Evolutionary conservation across 495 filamentous ascomycete genomes (phyloP), one percentile per base, ranked within the genome.

Genomic region (Talaromyces thailandensis): DNA sequence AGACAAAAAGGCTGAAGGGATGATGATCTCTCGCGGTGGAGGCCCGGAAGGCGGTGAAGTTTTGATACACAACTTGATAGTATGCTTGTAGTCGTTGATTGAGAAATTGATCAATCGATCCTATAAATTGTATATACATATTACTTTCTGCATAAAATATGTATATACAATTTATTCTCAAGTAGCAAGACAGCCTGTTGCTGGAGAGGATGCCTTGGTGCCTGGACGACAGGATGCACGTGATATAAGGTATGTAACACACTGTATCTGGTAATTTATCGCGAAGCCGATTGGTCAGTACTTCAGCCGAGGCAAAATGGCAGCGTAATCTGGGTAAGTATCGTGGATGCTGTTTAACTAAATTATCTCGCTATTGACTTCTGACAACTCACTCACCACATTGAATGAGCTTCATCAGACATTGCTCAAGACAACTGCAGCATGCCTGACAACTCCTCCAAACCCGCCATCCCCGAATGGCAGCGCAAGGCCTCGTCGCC

Each of bases 391-490:
- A 18, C n/a, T 7, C 43, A 48, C 43, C 16, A 48, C 43, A 8
- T 4, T 48, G n/a, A 21, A 18, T 48, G 43, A 21, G 18, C 43
- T 48, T 48, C 1, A 48, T 18, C 43, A 48, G 43, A 18, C 43
- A 48, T 21, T 3, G n/a, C 2, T 48, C 18, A 18, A 48, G 43
- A 48, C 21, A 48, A 23, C 21, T 16, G 31, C 35, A 32, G 68
- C 26, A 82, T 82, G 79, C 66, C 79, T 16, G 59, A 76, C 58
- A 68, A 71, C 43, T 62, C 70, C 31, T 61, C 71, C 25, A 61
- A 71, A 29, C 53, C 75, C 26, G 71, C 76, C 3, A 81, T 83
- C 37, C 79, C 81, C 11, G 58, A 73, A 50, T 83, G 81, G 81
- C 81, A 83, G 60, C 73, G 67, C 52, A 62, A 68, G 26, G 63